A percentile compares a stretch with the other conserved stretches of the same genome.
These are phyloP conservation scores for Triticum turgidum DNA, from an alignment of 176 grass and related monocot species.

Conservation along the genomic window DNA sequence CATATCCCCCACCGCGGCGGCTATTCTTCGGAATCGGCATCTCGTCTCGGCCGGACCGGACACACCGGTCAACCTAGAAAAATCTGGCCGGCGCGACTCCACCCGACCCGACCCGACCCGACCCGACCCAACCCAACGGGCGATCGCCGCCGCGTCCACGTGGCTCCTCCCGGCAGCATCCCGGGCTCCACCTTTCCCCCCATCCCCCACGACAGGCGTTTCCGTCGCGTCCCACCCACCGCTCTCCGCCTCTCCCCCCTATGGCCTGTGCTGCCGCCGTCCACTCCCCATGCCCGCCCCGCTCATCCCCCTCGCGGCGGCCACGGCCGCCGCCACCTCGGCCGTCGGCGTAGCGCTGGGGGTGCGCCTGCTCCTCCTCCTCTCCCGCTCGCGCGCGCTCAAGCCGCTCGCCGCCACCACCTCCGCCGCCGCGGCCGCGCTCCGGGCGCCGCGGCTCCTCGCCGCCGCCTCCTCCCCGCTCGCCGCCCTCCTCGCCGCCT, in stretches of 20 bases:
- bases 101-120: not conserved
- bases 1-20: not conserved
- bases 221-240: no score
- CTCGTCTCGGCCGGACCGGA: not conserved
- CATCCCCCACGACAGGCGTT: no score
- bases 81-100: no score
- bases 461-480: conserved; percentile 51
- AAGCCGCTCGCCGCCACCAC: conserved; percentile 66
- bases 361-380: conserved; percentile 34
- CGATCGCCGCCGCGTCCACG: conserved; percentile 38
- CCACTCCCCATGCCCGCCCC: conserved; percentile 6
- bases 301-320: conserved; percentile 16
- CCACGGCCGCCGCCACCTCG: conserved; percentile 27
- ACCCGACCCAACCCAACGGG: not conserved
- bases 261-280: no score
- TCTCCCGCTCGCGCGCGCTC: conserved; percentile 51
- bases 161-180: not conserved
- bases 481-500: conserved; percentile 56
- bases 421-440: conserved; percentile 57
- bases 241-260: no score
- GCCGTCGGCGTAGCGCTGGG: conserved; percentile 58
- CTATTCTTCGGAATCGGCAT: not conserved
- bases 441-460: conserved; percentile 49
- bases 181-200: not conserved
- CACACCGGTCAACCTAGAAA: no score